Evolutionary conservation across 2,329 filamentous ascomycete species (phyloP).

Genomic region (Fusarium ambrosium): DNA sequence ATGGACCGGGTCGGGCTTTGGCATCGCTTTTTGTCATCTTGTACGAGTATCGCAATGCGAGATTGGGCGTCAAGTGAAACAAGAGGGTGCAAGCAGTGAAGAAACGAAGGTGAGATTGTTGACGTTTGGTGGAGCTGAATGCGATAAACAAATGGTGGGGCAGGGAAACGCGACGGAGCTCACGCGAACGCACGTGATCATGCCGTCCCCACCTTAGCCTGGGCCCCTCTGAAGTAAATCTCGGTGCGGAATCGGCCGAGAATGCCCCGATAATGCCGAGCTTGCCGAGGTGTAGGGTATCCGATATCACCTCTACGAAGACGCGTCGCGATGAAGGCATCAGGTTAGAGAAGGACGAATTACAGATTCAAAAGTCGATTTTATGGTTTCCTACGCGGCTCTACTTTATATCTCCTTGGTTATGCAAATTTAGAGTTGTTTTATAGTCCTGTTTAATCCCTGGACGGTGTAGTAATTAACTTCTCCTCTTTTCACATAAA

Average conservation of each 20-base stretch:
- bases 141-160: neutral
- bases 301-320: neutral
- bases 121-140: neutral
- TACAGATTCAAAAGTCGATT: neutral
- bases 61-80: neutral
- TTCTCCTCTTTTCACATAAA: too few relatives aligned
- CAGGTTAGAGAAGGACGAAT: neutral
- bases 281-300: neutral
- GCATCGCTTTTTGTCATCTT: neutral
- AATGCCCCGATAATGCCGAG: neutral
- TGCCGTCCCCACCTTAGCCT: neutral
- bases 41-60: neutral
- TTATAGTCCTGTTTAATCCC: too few relatives aligned
- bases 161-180: neutral
- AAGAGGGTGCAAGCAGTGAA: neutral
- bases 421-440: too few relatives aligned
- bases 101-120: neutral
- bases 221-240: neutral
- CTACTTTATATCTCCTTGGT: too few relatives aligned
- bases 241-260: neutral
- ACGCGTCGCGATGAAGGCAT: neutral
- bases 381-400: neutral
- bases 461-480: too few relatives aligned
- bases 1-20: neutral
- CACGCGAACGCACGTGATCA: neutral